phyloP scores from a whole-genome alignment of 225 moss, liverwort and hornwort species.

The Sphagnum contortum region DNA sequence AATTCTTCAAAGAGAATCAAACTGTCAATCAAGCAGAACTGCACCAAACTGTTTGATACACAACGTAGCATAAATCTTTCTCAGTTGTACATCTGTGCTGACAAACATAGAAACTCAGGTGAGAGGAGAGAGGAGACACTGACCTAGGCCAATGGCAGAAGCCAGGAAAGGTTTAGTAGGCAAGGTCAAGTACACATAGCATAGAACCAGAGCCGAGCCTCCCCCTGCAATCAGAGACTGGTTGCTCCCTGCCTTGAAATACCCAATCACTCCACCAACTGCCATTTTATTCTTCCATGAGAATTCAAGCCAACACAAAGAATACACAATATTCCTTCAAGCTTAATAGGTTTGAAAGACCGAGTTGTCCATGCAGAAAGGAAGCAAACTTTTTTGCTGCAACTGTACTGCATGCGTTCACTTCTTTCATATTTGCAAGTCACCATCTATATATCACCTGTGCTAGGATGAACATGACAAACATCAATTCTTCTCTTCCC shows the following conservation, averaged over 20 bases:
- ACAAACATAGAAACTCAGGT: no score
- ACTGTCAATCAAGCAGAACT: no score
- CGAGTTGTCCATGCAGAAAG: no score
- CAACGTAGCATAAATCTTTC: neutral
- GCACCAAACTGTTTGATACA: no score
- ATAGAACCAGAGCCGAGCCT: conserved; percentile 53
- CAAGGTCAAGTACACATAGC: conserved; percentile 60
- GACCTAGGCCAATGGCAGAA: conserved; percentile 76
- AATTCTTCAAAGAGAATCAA: no score
- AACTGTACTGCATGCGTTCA: no score
- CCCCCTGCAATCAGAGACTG: conserved; percentile 64
- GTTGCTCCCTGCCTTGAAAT: conserved; percentile 56
- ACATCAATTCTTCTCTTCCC: no score
- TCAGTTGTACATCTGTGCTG: neutral
- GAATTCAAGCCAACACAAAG: no score
- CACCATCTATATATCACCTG: neutral
- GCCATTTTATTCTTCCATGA: conserved; percentile 1
- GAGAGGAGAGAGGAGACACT: conserved; percentile 6
- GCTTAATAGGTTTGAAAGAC: no score
- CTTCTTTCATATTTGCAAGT: no score
- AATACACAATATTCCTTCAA: no score
- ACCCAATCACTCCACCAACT: conserved; percentile 89
- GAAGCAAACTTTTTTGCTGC: no score
- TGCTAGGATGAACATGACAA: neutral
- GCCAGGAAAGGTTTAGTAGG: conserved; percentile 66